Evolutionary conservation across 2,329 filamentous ascomycete genomes (phyloP), one percentile per base, ranked within the genome.

Genomic region (Calonectria montana): DNA sequence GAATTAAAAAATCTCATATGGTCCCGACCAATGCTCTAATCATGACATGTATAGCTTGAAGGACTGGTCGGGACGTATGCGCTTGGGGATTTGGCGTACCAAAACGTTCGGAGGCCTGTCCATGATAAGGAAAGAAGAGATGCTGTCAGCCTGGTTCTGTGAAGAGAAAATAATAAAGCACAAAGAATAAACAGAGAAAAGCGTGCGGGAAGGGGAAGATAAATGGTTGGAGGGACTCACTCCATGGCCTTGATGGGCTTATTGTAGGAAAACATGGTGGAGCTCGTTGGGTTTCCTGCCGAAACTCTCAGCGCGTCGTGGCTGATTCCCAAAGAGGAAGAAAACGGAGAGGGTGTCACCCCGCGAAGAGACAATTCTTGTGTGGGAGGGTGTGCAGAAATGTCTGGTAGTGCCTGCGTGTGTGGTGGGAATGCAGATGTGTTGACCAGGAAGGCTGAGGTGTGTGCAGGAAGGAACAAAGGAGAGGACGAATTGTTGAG

Each of bases 161-260:
- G 74, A 18, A 25, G 73, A 72, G 61, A 59, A 50, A 59, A 43
- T 35, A 47, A 9, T 9, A 2, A 31, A 31, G 5, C 5, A 31
- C 9, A 9, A 31, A 5, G 9, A 31, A 9, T 10, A 10, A 13
- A 50, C 31, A 53, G 62, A 57, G 23, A 62, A 15, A 23, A 61
- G 45, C 47, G 72, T 27, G 65, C 47, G 62, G 59, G 69, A 67
- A 21, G 48, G 57, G 72, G 57, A 68, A 71, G 57, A 67, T 39
- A 67, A 59, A 18, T 63, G 43, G 37, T 45, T 61, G 69, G 55
- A 39, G 35, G 47, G 55, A 79, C 83, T 80, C 76, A 84, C 83
- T 84, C 81, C 81, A 84, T 80, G 75, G 79, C 78, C 78, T 77
- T 81, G 71, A 84, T 83, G 75, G 81, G 80, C 70, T 84, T 83